A percentile compares a stretch with the other conserved stretches of the same genome.
These are phyloP conservation scores for Conringia planisiliqua DNA, from an alignment of 345 rosid genomes.

Conservation along the genomic window DNA sequence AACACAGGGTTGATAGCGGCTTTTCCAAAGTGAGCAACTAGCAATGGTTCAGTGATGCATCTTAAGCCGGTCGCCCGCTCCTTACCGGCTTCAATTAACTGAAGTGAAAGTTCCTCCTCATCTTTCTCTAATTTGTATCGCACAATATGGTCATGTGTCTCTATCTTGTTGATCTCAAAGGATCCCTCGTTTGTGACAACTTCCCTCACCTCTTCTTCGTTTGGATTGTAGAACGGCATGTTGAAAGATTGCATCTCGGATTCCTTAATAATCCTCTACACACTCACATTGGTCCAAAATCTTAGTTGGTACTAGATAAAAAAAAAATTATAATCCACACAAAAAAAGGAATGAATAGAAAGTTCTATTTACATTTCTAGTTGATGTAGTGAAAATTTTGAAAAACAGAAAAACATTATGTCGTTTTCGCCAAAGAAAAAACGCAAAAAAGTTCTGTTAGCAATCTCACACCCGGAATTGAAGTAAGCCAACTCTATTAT, in stretches of 20 bases:
- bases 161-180: slow-evolving; percentile 22
- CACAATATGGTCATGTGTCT: slow-evolving; percentile 4
- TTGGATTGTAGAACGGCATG: slow-evolving; percentile 33
- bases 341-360: too few relatives aligned
- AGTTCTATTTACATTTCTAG: neutral
- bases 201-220: slow-evolving; percentile 23
- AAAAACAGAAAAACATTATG: neutral
- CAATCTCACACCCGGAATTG: neutral
- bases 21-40: slow-evolving; percentile 47
- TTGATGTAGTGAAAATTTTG: neutral
- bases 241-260: slow-evolving; percentile 33
- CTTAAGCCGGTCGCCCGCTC: slow-evolving; percentile 40
- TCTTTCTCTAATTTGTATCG: slow-evolving; percentile 8
- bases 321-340: neutral
- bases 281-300: neutral
- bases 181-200: slow-evolving; percentile 35
- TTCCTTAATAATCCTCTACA: slow-evolving; percentile 34
- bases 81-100: slow-evolving; percentile 26
- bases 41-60: slow-evolving; percentile 53
- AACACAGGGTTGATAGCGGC: slow-evolving; percentile 36
- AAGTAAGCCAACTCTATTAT: neutral
- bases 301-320: neutral
- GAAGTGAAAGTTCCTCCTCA: neutral
- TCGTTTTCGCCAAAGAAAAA: neutral
- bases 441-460: neutral